Conservation (phyloP, 306 rosid genomes). For the Dryas drummondii region DNA sequence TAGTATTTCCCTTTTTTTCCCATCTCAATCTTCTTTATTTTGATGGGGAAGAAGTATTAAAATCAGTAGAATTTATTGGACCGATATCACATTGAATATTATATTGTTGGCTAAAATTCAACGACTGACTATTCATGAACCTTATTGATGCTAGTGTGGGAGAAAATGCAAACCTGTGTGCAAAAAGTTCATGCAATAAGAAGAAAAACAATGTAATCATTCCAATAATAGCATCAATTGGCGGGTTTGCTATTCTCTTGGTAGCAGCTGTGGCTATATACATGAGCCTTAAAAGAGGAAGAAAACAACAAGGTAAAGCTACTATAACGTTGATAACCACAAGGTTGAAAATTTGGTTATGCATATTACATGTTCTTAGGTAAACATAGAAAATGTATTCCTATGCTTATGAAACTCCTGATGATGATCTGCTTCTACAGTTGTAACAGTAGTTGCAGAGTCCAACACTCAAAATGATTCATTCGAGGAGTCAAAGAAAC, state of each 20-base stretch:
- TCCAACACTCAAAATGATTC: slow-evolving; percentile 5
- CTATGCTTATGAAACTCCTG: background rate
- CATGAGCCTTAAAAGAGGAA: slow-evolving; percentile 23
- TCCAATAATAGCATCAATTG: slow-evolving; percentile 49
- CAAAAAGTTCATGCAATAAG: slow-evolving; percentile 37
- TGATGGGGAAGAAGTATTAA: background rate
- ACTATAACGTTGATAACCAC: background rate
- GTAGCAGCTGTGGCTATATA: slow-evolving; percentile 20
- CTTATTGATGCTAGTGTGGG: slow-evolving; percentile 36
- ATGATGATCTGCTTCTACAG: background rate
- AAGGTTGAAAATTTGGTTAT: background rate
- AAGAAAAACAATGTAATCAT: slow-evolving; percentile 24
- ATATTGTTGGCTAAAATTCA: background rate
- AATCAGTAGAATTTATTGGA: too few relatives aligned
- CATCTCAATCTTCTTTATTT: background rate
- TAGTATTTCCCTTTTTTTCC: background rate
- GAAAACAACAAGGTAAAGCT: slow-evolving; percentile 18
- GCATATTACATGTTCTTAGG: background rate
- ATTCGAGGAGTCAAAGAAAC: slow-evolving; percentile 35
- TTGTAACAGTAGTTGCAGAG: background rate
- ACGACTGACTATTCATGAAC: background rate
- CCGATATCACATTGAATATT: background rate
- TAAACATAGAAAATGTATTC: background rate
- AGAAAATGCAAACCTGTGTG: slow-evolving; percentile 46
- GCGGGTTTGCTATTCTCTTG: slow-evolving; percentile 38